Evolutionary conservation across 2,329 filamentous ascomycete species (phyloP).

Genomic region (Lasiodiplodia citricola): DNA sequence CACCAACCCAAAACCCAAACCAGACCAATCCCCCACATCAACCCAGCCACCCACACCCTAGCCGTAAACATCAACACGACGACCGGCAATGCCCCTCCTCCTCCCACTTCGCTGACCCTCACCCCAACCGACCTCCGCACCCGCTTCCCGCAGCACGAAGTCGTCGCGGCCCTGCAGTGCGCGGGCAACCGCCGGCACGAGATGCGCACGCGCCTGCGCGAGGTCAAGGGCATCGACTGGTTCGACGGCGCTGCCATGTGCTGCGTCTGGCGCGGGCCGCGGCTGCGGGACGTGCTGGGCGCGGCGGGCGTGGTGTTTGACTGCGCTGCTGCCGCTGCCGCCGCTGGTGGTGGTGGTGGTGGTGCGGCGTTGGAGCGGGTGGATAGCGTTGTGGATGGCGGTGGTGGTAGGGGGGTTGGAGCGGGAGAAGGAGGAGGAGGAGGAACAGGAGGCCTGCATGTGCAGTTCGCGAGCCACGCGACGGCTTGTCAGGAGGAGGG

Average conservation of each 20-base stretch:
- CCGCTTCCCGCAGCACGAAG: conserved; percentile 57
- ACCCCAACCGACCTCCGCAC: conserved; percentile 53
- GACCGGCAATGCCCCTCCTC: no score
- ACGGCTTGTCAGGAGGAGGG: conserved; percentile 60
- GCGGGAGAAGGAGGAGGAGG: not conserved
- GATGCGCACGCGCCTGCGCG: conserved; percentile 64
- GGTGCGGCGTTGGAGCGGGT: not conserved
- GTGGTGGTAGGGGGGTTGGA: not conserved
- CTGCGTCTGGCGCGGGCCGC: conserved; percentile 61
- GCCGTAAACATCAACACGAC: conserved; percentile 43
- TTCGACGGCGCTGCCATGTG: conserved; percentile 66
- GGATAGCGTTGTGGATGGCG: not conserved
- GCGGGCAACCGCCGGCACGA: conserved; percentile 66
- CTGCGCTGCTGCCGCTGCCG: not conserved
- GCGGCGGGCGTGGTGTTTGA: not conserved
- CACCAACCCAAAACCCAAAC: not conserved
- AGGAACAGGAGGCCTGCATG: conserved; percentile 47
- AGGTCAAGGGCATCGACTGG: conserved; percentile 66
- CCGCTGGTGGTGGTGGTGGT: not conserved
- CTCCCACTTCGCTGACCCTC: conserved; percentile 45
- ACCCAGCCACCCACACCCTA: conserved; percentile 48
- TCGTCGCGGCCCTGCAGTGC: conserved; percentile 63
- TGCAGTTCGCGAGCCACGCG: conserved; percentile 61
- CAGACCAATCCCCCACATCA: conserved; percentile 55
- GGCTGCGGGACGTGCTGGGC: conserved; percentile 57